Percentiles rank a stretch among this genome's conserved stretches.
These are phyloP conservation scores for Phytophthora sp. DNA, from an alignment of 352 stramenopile genomes.

Conservation along the genomic window DNA sequence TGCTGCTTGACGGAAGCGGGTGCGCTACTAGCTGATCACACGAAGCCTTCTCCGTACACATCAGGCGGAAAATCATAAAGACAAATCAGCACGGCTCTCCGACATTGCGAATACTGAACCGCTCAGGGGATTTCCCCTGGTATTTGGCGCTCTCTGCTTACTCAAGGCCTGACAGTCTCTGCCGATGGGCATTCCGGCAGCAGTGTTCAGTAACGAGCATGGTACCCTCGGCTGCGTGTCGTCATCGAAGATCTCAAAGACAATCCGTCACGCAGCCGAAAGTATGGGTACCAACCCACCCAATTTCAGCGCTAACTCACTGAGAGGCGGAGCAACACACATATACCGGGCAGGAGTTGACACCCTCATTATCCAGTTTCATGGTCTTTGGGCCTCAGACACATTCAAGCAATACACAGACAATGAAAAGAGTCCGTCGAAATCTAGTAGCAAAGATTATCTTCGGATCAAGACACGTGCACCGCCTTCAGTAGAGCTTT, in stretches of 20 bases:
- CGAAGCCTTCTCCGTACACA: not conserved
- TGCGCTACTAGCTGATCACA: not conserved
- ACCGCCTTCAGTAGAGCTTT: too few relatives aligned
- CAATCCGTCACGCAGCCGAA: not conserved
- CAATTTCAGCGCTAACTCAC: not conserved
- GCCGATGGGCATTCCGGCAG: not conserved
- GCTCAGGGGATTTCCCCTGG: not conserved
- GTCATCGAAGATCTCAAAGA: not conserved
- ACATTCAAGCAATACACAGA: too few relatives aligned
- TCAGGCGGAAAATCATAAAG: not conserved
- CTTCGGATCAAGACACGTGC: too few relatives aligned
- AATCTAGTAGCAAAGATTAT: too few relatives aligned
- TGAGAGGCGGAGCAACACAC: not conserved
- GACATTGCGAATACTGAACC: not conserved
- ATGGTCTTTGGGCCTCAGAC: too few relatives aligned
- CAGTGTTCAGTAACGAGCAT: not conserved
- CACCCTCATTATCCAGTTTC: too few relatives aligned
- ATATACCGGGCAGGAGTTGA: not conserved
- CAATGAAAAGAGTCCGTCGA: too few relatives aligned
- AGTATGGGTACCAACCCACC: not conserved
- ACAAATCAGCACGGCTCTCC: not conserved
- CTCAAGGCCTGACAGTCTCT: not conserved
- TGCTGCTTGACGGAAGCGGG: not conserved
- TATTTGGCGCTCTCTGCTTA: not conserved
- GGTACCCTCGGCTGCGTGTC: not conserved